Evolutionary conservation across 164 flowering plant genomes (phyloP).

Genomic region (Vitis riparia): DNA sequence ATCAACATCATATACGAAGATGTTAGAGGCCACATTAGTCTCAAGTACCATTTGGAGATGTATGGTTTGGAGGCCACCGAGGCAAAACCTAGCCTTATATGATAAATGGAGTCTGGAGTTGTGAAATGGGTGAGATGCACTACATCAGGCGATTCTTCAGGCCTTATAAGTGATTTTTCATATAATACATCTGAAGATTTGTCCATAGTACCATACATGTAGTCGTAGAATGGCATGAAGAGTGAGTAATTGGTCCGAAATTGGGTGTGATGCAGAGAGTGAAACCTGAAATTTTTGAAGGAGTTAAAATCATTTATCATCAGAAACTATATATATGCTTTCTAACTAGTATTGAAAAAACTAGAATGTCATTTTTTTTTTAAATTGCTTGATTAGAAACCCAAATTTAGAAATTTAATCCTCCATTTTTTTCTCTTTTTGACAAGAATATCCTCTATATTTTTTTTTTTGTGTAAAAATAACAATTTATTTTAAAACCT

Average conservation of each 20-base stretch:
- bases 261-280: constrained; percentile 36
- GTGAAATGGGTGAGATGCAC: constrained; percentile 37
- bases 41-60: constrained; percentile 17
- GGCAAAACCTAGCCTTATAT: constrained; percentile 29
- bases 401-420: no score
- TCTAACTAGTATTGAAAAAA: no score
- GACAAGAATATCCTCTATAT: no score
- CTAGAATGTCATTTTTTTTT: no score
- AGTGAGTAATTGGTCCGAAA: constrained; percentile 35
- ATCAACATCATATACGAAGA: constrained; percentile 14
- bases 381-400: no score
- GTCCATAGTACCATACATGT: constrained; percentile 37
- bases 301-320: no score
- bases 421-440: no score
- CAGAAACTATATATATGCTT: no score
- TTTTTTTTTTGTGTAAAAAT: no score
- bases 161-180: constrained; percentile 13
- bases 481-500: no score
- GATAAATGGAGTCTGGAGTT: constrained; percentile 33
- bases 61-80: constrained; percentile 31
- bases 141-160: constrained; percentile 25
- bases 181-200: constrained; percentile 19
- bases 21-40: constrained; percentile 35
- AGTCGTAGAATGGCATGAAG: constrained; percentile 39
- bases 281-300: constrained; percentile 20